Conservation (phyloP, 371 early-diverging fungal species). For the Edhazardia aedis region DNA sequence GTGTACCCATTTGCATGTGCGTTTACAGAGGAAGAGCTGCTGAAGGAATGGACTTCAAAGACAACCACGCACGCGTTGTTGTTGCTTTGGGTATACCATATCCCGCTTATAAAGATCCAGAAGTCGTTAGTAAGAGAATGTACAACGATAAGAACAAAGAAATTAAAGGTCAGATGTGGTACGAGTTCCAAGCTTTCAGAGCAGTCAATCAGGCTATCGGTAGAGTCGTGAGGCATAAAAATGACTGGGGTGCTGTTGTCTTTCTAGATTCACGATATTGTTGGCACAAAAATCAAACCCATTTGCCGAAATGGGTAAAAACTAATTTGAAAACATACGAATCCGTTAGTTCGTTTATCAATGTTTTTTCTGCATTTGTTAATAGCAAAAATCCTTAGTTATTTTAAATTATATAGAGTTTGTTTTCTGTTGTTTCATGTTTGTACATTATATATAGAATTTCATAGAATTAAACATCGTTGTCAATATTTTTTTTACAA, state of each 20-base stretch:
- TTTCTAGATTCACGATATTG: slow-evolving; percentile 53
- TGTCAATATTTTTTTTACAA: no score
- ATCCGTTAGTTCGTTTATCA: not conserved
- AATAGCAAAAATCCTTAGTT: no score
- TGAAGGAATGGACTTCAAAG: slow-evolving; percentile 78
- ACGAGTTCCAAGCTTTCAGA: slow-evolving; percentile 59
- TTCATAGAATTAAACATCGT: no score
- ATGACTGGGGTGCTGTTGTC: slow-evolving; percentile 54
- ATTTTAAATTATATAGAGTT: no score
- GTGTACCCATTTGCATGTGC: slow-evolving; percentile 50
- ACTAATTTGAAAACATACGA: slow-evolving; percentile 3
- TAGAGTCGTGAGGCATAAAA: slow-evolving; percentile 65
- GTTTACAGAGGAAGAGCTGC: slow-evolving; percentile 66
- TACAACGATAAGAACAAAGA: slow-evolving; percentile 47
- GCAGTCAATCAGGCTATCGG: slow-evolving; percentile 83
- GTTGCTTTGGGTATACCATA: slow-evolving; percentile 70
- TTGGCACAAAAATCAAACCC: slow-evolving; percentile 39
- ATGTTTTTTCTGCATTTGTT: not conserved
- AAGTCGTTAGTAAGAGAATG: slow-evolving; percentile 51
- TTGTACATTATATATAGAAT: no score
- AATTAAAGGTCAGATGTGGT: slow-evolving; percentile 54
- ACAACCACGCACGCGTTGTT: slow-evolving; percentile 63
- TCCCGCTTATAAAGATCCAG: slow-evolving; percentile 51
- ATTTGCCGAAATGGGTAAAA: slow-evolving; percentile 55
- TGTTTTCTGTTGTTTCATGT: no score